Evolutionary conservation across 2,329 filamentous ascomycete genomes (phyloP), one percentile per base, ranked within the genome.

Genomic region (Hirsutella minnesotensis): DNA sequence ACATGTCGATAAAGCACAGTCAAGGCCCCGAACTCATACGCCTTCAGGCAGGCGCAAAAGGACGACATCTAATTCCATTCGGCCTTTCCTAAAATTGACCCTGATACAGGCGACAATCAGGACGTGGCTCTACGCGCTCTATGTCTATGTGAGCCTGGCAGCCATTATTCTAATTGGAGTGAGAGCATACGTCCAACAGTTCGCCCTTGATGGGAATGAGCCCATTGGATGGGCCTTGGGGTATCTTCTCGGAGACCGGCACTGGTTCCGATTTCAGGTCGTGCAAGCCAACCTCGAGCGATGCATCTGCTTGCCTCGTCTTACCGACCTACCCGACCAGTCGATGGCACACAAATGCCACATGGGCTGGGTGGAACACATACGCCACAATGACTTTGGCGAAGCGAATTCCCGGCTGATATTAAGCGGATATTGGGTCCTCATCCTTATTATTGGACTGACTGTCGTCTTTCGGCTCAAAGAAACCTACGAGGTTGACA

Each of bases 141-240:
- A 86, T 55, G 79, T 88, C 16, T 95, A 95, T 58, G 46, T 69
- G 1, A 73, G 77, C 39, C 76, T 94, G 8, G 41, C 81, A 9
- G 54, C 67, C 1, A 75, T 86, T 27, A 76, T 94, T 41, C 62
- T 95, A 3, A 62, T 79, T 3, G 83, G 80, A 0, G 73, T 96
- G 22, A 77, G 88, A 42, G 68, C 69, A 3, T 83, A 86, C 51
- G 77, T 96, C 40, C 65, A 73, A 33, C 63, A 65, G 36, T 69
- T 75, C 47, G 88, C 87, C 13, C 69, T 98, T 2, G 56, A 72
- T 29, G 79, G 77, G 15, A 67, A 79, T 41, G 92, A 98, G 53
- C 88, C 92, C 0, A 77, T 98, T 37, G 86, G 90, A 3, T 98
- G 92, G 92, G 89, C 87, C 0, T 62, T 95, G 10, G 83, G 86